Evolutionary conservation across 352 stramenopile genomes (phyloP).

Genomic region (Globisporangium sylvaticum): DNA sequence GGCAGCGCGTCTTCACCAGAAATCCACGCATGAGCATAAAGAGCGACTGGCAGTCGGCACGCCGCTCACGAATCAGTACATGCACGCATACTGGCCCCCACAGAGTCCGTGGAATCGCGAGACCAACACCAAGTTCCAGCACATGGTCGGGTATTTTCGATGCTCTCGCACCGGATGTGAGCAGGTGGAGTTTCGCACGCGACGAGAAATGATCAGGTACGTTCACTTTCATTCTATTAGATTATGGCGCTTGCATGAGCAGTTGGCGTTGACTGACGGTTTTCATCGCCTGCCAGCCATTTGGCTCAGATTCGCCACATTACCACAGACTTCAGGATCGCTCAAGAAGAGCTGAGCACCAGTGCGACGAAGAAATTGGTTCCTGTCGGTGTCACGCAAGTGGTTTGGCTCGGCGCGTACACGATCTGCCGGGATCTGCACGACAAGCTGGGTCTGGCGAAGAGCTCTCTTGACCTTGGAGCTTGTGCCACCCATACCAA

Average conservation of each 20-base stretch:
- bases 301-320: background rate
- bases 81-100: conserved; percentile 56
- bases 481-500: conserved; percentile 20
- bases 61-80: conserved; percentile 46
- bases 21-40: conserved; percentile 32
- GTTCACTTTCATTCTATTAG: background rate
- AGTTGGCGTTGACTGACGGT: background rate
- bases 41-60: conserved; percentile 34
- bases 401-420: conserved; percentile 48
- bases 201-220: conserved; percentile 34
- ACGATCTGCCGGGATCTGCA: conserved; percentile 32
- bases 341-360: background rate
- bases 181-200: conserved; percentile 36
- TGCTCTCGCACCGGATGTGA: conserved; percentile 33
- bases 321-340: background rate
- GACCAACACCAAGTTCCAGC: conserved; percentile 16
- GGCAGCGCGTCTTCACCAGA: conserved; percentile 43
- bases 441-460: conserved; percentile 26
- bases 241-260: background rate
- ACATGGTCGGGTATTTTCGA: conserved; percentile 45
- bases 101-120: conserved; percentile 44
- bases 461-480: conserved; percentile 5
- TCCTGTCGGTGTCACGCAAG: background rate
- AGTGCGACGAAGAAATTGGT: background rate
- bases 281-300: background rate